These are phyloP conservation scores for Suillus occidentalis DNA, from an alignment of 768 basidiomycete genomes.

Conservation along the genomic window DNA sequence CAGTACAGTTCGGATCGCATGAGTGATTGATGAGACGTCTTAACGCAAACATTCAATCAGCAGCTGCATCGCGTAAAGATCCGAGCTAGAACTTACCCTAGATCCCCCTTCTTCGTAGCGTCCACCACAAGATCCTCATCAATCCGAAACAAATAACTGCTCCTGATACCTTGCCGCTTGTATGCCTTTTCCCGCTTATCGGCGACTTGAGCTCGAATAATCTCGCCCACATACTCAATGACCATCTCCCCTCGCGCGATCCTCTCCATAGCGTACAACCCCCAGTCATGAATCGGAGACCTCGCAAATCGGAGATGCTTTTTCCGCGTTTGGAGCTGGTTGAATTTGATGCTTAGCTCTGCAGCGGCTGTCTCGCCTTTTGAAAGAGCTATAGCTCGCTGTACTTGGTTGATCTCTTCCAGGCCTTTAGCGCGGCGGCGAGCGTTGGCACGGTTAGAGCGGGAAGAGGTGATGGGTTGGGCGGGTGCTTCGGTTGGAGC, in stretches of 20 bases:
- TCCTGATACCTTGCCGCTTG: slow-evolving; percentile 95
- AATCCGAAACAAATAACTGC: slow-evolving; percentile 96
- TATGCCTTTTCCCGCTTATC: slow-evolving; percentile 97
- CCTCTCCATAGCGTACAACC: slow-evolving; percentile 95
- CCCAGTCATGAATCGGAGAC: slow-evolving; percentile 98
- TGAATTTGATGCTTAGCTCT: slow-evolving; percentile 90
- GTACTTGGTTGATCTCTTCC: slow-evolving; percentile 93
- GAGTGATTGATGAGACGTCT: slow-evolving; percentile 99
- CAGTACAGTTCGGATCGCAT: slow-evolving; percentile 92
- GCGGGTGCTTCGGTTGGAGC: slow-evolving; percentile 41
- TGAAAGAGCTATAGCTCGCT: slow-evolving; percentile 72
- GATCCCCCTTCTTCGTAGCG: slow-evolving; percentile 98
- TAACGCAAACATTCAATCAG: slow-evolving; percentile 14
- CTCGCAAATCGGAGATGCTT: slow-evolving; percentile 95
- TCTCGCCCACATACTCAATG: slow-evolving; percentile 98
- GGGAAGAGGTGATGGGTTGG: slow-evolving; percentile 68
- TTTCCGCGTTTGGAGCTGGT: slow-evolving; percentile 96
- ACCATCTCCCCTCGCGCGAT: slow-evolving; percentile 97
- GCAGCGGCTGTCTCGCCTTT: slow-evolving; percentile 71
- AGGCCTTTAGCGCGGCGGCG: slow-evolving; percentile 88
- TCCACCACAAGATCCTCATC: slow-evolving; percentile 98
- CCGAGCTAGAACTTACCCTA: slow-evolving; percentile 67
- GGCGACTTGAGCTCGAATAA: slow-evolving; percentile 92
- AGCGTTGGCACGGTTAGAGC: slow-evolving; percentile 90
- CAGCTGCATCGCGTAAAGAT: slow-evolving; percentile 1